These are phyloP conservation scores for Solanum boliviense DNA, from an alignment of 257 asterid genomes.

Conservation along the genomic window DNA sequence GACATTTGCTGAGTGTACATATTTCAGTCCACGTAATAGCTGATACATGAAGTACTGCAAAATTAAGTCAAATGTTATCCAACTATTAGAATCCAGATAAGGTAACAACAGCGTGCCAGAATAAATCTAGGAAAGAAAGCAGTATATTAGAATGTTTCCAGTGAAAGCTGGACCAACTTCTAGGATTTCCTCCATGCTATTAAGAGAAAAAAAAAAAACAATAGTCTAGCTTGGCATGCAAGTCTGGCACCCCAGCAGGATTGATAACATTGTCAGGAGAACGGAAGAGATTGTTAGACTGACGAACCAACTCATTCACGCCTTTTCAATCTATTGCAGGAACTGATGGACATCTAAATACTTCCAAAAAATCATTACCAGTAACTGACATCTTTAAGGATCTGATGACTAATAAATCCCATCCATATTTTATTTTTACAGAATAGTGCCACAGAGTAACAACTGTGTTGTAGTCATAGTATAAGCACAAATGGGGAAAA, in stretches of 20 bases:
- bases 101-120: background rate
- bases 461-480: background rate
- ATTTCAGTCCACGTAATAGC: slow-evolving; percentile 67
- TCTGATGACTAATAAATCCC: background rate
- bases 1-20: slow-evolving; percentile 83
- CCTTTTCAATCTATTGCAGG: background rate
- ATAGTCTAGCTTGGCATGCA: background rate
- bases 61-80: background rate
- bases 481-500: background rate
- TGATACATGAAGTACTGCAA: slow-evolving; percentile 82
- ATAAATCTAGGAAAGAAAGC: background rate
- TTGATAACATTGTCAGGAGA: background rate
- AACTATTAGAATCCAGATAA: background rate
- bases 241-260: background rate
- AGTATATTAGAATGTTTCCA: background rate
- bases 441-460: background rate
- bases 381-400: background rate
- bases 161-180: background rate
- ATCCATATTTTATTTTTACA: background rate
- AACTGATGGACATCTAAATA: background rate
- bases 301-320: background rate
- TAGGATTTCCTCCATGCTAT: background rate
- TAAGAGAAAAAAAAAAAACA: background rate
- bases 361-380: background rate
- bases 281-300: background rate